Conservation (phyloP, 1,284 basidiomycete genomes). For the Phlebopus sp. region DNA sequence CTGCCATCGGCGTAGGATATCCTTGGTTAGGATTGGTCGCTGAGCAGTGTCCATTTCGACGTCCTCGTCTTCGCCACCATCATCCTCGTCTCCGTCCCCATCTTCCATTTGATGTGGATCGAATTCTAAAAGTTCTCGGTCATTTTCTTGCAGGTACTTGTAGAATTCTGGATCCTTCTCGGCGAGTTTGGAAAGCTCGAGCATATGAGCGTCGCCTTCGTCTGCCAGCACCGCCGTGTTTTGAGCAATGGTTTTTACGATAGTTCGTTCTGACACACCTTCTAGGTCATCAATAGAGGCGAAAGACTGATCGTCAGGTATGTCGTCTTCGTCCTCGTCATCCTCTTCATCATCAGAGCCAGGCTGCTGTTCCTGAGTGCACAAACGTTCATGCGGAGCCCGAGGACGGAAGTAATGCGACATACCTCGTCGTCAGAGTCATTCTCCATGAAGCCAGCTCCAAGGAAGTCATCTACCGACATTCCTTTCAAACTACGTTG, state of each 20-base stretch:
- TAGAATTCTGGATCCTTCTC: slow-evolving; percentile 98
- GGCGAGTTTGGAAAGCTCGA: slow-evolving; percentile 86
- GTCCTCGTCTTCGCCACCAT: slow-evolving; percentile 39
- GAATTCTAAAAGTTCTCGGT: slow-evolving; percentile 86
- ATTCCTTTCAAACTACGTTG: slow-evolving; percentile 48
- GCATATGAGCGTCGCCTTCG: slow-evolving; percentile 69
- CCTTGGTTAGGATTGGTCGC: slow-evolving; percentile 70
- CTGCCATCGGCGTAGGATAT: slow-evolving; percentile 83
- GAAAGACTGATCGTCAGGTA: slow-evolving; percentile 69
- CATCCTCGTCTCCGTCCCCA: slow-evolving; percentile 41
- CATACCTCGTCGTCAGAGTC: slow-evolving; percentile 45
- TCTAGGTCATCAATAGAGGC: slow-evolving; percentile 76
- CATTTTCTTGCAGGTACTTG: slow-evolving; percentile 97
- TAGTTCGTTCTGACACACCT: slow-evolving; percentile 38
- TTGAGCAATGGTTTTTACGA: neutral
- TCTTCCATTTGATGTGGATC: slow-evolving; percentile 37
- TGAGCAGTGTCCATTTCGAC: slow-evolving; percentile 43
- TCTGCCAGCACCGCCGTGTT: slow-evolving; percentile 37
- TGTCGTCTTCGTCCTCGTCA: slow-evolving; percentile 45
- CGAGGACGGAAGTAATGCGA: neutral
- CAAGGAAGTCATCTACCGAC: slow-evolving; percentile 82
- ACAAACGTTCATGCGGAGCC: slow-evolving; percentile 3
- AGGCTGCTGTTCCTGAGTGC: slow-evolving; percentile 37
- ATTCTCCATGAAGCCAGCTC: slow-evolving; percentile 70
- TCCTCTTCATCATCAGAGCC: slow-evolving; percentile 44